Evolutionary conservation across 2,329 filamentous ascomycete genomes (phyloP), one percentile per base, ranked within the genome.

Genomic region (Neonectria magnoliae): DNA sequence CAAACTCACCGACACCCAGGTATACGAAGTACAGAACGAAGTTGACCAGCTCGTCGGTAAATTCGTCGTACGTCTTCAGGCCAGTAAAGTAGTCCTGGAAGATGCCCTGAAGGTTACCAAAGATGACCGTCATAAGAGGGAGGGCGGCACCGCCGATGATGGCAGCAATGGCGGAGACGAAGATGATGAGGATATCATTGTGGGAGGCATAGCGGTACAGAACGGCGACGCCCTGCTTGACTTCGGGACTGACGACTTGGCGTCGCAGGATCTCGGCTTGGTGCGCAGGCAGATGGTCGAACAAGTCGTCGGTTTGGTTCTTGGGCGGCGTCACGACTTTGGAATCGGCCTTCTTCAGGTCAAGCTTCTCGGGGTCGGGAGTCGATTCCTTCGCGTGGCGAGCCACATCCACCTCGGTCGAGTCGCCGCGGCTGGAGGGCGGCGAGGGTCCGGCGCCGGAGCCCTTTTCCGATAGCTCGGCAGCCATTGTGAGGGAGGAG

Each of bases 1-100:
- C 79, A 69, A 97, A 97, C 75, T 94, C 91, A 68, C 85, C 93
- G 62, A 97, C 89, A 47, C 88, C 93, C 51, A 97, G 86, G 77
- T 97, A 97, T 36, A 97, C 81, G 69, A 97, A 96, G 79, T 97
- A 97, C 38, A 97, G 80, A 11, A 94, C 91, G 71, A 91, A 87
- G 47, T 84, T 82, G 9, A 81, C 81, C 71, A 97, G 81, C 64
- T 88, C 81, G 57, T 80, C 67, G 54, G 85, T 83, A 78, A 96
- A 96, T 0, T 82, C 80, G 41, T 82, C 75, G 45, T 84, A 84
- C 1, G 79, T 75, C 18, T 86, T 81, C 0, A 74, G 76, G 7
- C 72, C 58, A 20, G 81, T 77, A 69, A 91, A 87, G 70, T 88
- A 93, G 22, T 82, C 76, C 72, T 91, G 87, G 76, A 97, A 97